phyloP scores from a whole-genome alignment of 139 green algal species.

The Volvox africanus region DNA sequence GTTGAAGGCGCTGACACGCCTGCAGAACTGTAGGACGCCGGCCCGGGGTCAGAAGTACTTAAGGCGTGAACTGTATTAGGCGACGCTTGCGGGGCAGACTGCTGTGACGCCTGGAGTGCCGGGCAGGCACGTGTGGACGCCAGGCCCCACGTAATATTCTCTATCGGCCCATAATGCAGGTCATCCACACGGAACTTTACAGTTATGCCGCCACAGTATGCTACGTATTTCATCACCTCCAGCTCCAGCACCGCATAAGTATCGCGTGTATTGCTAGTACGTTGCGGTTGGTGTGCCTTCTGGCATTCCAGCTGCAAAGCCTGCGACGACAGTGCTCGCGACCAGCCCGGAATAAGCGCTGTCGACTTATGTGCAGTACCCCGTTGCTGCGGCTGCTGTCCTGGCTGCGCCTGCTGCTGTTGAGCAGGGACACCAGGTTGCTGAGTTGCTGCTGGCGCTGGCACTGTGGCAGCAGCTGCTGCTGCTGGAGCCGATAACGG shows the following conservation, averaged over 20 bases:
- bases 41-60: background rate
- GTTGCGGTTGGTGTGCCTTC: conserved; percentile 59
- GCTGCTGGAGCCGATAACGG: background rate
- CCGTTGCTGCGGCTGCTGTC: background rate
- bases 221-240: conserved; percentile 79
- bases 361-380: conserved; percentile 60
- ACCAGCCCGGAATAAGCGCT: conserved; percentile 73
- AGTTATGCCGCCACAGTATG: conserved; percentile 72
- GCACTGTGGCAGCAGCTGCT: background rate
- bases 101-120: conserved; percentile 19
- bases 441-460: background rate
- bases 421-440: background rate
- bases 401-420: background rate
- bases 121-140: conserved; percentile 56
- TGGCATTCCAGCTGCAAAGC: conserved; percentile 71
- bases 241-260: conserved; percentile 71
- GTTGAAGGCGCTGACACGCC: background rate
- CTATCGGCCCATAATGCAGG: conserved; percentile 48
- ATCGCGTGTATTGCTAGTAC: conserved; percentile 32
- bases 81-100: background rate
- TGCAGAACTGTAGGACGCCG: background rate
- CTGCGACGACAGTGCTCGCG: conserved; percentile 61
- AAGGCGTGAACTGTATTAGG: background rate
- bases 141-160: conserved; percentile 59
- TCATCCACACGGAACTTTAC: conserved; percentile 71